Conservation (phyloP, 441 rosid genomes). For the Populus hybrid region DNA sequence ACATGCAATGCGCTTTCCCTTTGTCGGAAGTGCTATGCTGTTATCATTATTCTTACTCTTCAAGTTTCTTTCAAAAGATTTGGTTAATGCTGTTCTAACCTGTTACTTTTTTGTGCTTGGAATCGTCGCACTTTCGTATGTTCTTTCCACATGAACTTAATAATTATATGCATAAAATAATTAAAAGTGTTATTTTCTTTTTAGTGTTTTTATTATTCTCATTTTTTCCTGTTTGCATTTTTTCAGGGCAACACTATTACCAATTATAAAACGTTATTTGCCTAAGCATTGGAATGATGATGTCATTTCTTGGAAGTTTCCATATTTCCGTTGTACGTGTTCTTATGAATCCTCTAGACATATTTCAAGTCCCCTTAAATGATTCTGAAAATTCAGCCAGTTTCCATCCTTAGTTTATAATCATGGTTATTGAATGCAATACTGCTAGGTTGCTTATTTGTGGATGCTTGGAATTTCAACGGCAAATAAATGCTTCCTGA, state of each 20-base stretch:
- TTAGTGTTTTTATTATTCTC: too few species aligned
- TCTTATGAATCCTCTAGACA: not conserved
- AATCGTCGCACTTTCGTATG: not conserved
- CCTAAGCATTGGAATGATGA: slow-evolving; percentile 85
- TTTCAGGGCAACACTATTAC: slow-evolving; percentile 72
- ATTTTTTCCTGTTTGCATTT: not conserved
- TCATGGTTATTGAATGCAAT: not conserved
- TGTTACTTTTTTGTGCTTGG: not conserved
- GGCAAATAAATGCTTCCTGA: not conserved
- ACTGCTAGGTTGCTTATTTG: not conserved
- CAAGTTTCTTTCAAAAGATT: slow-evolving; percentile 92
- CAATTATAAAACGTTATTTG: slow-evolving; percentile 59
- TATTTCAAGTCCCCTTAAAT: not conserved
- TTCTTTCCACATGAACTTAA: not conserved
- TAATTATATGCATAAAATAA: too few species aligned
- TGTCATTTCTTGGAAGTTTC: slow-evolving; percentile 66
- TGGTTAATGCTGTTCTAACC: slow-evolving; percentile 50
- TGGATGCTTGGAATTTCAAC: not conserved
- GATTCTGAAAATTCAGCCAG: not conserved
- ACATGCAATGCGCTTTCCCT: slow-evolving; percentile 98
- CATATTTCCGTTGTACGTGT: slow-evolving; percentile 73
- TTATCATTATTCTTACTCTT: slow-evolving; percentile 86
- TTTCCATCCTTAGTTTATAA: not conserved
- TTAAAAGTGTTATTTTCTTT: too few species aligned
- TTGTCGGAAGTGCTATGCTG: slow-evolving; percentile 97